phyloP scores from a whole-genome alignment of 1,139 yeast genomes.

The Geotrichum klebahnii region DNA sequence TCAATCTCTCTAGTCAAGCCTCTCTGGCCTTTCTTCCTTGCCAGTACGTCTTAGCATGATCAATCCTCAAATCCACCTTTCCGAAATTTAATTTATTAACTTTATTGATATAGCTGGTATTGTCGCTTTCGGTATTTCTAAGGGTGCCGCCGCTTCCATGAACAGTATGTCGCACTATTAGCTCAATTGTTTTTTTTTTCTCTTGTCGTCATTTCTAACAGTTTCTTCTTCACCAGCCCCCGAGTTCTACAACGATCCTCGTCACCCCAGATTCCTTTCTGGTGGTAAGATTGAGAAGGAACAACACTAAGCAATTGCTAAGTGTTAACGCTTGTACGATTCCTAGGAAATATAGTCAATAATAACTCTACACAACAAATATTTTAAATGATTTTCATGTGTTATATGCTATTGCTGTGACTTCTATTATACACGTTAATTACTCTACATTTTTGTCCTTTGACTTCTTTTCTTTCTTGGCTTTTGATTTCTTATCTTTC shows the following conservation, averaged over 20 bases:
- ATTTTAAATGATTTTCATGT: constrained; percentile 1
- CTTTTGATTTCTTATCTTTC: constrained; percentile 6
- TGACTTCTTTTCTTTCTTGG: constrained; percentile 3
- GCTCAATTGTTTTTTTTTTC: constrained; percentile 1
- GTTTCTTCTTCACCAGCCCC: constrained; percentile 31
- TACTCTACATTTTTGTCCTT: constrained; percentile 9
- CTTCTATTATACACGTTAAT: too few relatives aligned
- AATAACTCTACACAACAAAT: neutral
- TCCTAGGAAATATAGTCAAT: neutral
- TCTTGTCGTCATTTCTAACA: neutral
- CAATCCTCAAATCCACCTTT: neutral
- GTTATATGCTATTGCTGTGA: too few relatives aligned
- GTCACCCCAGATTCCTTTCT: constrained; percentile 64
- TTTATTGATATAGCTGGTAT: constrained; percentile 37
- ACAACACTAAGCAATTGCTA: constrained; percentile 36
- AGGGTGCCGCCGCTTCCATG: constrained; percentile 54
- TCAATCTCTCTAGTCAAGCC: constrained; percentile 44
- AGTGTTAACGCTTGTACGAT: neutral
- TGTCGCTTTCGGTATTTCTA: constrained; percentile 53
- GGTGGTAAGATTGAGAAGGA: constrained; percentile 49
- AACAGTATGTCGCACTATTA: constrained; percentile 39
- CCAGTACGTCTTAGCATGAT: constrained; percentile 44
- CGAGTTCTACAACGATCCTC: constrained; percentile 72
- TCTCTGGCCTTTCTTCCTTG: constrained; percentile 66
- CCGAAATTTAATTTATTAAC: constrained; percentile 4